Evolutionary conservation across 345 rosid genomes (phyloP).

Genomic region (Populus simonii): DNA sequence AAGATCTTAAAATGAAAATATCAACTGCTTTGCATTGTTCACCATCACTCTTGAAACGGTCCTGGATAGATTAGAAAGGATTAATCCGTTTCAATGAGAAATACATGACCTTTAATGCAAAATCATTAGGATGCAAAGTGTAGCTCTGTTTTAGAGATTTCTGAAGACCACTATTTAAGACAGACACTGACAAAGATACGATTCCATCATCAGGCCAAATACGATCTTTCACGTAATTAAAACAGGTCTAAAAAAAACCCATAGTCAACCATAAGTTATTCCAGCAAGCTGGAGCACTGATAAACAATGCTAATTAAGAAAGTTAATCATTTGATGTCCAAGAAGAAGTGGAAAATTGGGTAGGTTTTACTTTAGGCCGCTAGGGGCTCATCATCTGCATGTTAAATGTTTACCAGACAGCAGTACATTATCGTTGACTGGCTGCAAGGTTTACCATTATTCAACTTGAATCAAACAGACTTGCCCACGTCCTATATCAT

Average conservation of each 20-base stretch:
- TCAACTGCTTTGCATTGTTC: neutral
- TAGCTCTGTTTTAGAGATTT: neutral
- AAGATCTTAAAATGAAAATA: neutral
- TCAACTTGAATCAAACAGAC: neutral
- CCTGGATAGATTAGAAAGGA: neutral
- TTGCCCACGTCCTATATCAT: neutral
- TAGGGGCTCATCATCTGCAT: neutral
- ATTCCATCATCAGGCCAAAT: neutral
- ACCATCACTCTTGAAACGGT: neutral
- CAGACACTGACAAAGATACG: neutral
- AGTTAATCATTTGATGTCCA: neutral
- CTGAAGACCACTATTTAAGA: neutral
- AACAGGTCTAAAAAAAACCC: neutral
- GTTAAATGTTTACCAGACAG: neutral
- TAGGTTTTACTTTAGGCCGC: neutral
- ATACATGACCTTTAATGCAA: neutral
- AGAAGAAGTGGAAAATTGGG: neutral
- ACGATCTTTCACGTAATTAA: neutral
- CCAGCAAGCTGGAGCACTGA: neutral
- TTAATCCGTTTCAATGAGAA: neutral
- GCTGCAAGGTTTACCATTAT: neutral
- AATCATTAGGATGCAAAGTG: neutral
- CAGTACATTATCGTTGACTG: neutral
- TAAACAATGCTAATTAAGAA: neutral
- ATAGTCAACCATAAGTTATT: neutral